Evolutionary conservation across 768 basidiomycete species (phyloP).

Genomic region (Tephrocybe sp.): DNA sequence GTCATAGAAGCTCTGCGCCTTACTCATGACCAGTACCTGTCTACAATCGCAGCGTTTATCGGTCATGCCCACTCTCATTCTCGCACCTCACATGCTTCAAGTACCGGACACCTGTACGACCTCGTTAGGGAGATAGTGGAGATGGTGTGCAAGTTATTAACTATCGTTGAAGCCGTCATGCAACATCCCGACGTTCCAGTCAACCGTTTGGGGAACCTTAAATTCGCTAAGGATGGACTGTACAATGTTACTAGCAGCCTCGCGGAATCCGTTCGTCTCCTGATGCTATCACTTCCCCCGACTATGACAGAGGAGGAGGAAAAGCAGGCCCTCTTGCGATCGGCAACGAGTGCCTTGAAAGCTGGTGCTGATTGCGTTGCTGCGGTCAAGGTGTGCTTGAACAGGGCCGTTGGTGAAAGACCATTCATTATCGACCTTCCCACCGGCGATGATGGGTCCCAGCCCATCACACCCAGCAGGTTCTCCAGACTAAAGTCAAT

Average conservation of each 20-base stretch:
- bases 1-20: slow-evolving; percentile 75
- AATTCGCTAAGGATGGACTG: slow-evolving; percentile 72
- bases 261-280: slow-evolving; percentile 81
- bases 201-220: slow-evolving; percentile 64
- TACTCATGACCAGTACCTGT: slow-evolving; percentile 89
- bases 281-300: slow-evolving; percentile 54
- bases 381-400: slow-evolving; percentile 81
- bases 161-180: slow-evolving; percentile 87
- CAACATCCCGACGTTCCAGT: slow-evolving; percentile 69
- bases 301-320: slow-evolving; percentile 77
- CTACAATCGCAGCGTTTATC: slow-evolving; percentile 95
- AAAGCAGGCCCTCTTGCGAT: slow-evolving; percentile 71
- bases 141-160: slow-evolving; percentile 87
- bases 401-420: slow-evolving; percentile 57
- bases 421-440: slow-evolving; percentile 70
- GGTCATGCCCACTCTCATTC: slow-evolving; percentile 95
- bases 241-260: slow-evolving; percentile 85
- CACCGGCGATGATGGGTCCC: slow-evolving; percentile 42
- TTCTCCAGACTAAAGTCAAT: slow-evolving; percentile 40
- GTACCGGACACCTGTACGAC: slow-evolving; percentile 92
- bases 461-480: slow-evolving; percentile 47
- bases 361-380: slow-evolving; percentile 87
- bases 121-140: slow-evolving; percentile 94
- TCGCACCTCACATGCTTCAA: slow-evolving; percentile 86
- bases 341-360: slow-evolving; percentile 87